Percentiles rank a stretch among this genome's conserved stretches.
Conservation (phyloP, 2,329 filamentous ascomycete species). For the Biscogniauxia sp. region DNA sequence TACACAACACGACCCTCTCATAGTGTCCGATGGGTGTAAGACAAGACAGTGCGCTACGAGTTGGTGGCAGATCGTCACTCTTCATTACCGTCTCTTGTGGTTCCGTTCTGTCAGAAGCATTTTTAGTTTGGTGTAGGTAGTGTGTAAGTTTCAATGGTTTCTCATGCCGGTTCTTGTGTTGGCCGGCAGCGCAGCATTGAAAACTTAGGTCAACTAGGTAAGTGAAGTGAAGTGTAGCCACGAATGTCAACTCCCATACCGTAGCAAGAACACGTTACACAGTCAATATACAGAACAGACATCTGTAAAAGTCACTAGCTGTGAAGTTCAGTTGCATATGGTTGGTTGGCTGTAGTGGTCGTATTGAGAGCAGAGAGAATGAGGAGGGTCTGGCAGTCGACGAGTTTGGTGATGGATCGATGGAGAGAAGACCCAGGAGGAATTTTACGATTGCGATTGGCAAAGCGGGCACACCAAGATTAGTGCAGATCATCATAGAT, state of each 20-base stretch:
- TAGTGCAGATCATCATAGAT: slow-evolving; percentile 18
- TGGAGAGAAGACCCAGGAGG: slow-evolving; percentile 7
- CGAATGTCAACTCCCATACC: background rate
- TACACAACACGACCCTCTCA: background rate
- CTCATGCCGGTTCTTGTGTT: background rate
- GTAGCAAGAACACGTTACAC: background rate
- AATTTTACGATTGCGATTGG: slow-evolving; percentile 16
- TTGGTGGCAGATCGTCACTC: background rate
- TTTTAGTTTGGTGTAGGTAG: no score
- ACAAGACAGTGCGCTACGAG: background rate
- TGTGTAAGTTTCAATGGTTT: background rate
- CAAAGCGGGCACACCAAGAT: slow-evolving; percentile 13
- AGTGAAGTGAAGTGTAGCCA: no score
- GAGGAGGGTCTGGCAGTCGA: background rate
- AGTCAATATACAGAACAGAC: background rate
- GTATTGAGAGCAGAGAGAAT: slow-evolving; percentile 1
- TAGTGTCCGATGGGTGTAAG: background rate
- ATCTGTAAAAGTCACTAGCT: background rate
- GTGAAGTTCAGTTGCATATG: background rate
- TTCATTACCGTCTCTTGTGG: background rate
- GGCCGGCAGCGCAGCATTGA: no score
- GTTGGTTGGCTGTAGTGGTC: background rate
- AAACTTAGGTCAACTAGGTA: no score
- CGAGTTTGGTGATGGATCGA: background rate
- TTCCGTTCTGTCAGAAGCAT: background rate